These are phyloP conservation scores for Paxillus rubicundulus DNA, from an alignment of 768 basidiomycete genomes.

Conservation along the genomic window DNA sequence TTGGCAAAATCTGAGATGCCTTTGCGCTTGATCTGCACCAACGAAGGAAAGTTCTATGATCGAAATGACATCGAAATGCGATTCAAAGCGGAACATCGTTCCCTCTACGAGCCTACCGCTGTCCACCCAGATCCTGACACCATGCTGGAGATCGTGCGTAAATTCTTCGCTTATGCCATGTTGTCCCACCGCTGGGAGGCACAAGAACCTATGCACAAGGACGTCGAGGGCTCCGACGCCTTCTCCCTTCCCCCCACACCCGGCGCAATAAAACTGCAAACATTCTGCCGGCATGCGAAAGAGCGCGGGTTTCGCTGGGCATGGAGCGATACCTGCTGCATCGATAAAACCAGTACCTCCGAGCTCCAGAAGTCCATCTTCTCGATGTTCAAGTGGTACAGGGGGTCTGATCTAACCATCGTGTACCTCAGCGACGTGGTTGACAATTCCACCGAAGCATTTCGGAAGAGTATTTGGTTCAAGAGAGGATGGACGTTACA, in stretches of 20 bases:
- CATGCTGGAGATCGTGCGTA: slow-evolving; percentile 8
- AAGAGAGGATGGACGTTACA: slow-evolving; percentile 25
- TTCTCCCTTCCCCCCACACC: slow-evolving; percentile 14
- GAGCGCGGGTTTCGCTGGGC: slow-evolving; percentile 23
- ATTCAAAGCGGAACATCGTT: slow-evolving; percentile 13
- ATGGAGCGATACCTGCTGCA: slow-evolving; percentile 30
- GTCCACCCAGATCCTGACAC: background rate
- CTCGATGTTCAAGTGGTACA: slow-evolving; percentile 33
- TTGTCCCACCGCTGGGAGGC: slow-evolving; percentile 24
- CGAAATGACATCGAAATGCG: slow-evolving; percentile 13
- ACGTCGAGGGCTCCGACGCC: slow-evolving; percentile 15
- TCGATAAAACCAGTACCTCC: slow-evolving; percentile 27
- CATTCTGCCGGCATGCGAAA: slow-evolving; percentile 18
- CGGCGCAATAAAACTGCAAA: slow-evolving; percentile 13
- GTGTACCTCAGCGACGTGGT: slow-evolving; percentile 22
- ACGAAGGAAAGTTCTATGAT: slow-evolving; percentile 23
- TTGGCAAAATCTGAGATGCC: slow-evolving; percentile 20
- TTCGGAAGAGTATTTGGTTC: slow-evolving; percentile 25
- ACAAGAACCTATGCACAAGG: slow-evolving; percentile 14
- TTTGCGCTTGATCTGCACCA: slow-evolving; percentile 22
- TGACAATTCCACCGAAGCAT: slow-evolving; percentile 11
- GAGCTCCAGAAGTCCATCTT: slow-evolving; percentile 29
- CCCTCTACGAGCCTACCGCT: slow-evolving; percentile 10
- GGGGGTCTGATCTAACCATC: slow-evolving; percentile 23
- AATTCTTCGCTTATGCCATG: slow-evolving; percentile 22